Conservation (phyloP, 1,284 basidiomycete genomes). For the Vanrija sp. region DNA sequence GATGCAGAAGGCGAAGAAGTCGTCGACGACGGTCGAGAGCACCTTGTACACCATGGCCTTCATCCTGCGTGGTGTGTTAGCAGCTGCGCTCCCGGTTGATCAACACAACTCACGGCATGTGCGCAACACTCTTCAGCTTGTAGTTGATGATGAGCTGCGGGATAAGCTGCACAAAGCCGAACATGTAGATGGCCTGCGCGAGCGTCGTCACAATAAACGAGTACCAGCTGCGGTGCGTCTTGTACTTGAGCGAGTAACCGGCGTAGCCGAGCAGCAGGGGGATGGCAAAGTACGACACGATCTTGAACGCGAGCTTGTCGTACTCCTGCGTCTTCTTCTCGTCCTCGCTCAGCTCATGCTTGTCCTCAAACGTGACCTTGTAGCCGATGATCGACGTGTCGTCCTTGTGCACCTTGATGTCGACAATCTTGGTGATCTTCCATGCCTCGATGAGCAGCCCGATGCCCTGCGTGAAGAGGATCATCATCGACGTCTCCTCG, state of each 20-base stretch:
- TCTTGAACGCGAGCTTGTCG: slow-evolving; percentile 53
- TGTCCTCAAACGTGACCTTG: slow-evolving; percentile 76
- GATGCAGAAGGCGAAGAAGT: slow-evolving; percentile 83
- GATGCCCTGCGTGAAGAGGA: slow-evolving; percentile 78
- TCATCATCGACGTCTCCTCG: slow-evolving; percentile 93
- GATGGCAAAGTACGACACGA: slow-evolving; percentile 81
- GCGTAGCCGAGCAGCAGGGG: slow-evolving; percentile 83
- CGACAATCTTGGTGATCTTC: slow-evolving; percentile 80
- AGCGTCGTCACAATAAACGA: slow-evolving; percentile 76
- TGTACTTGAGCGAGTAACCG: slow-evolving; percentile 62
- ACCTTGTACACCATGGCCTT: slow-evolving; percentile 97
- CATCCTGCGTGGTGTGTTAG: slow-evolving; percentile 52
- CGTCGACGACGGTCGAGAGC: slow-evolving; percentile 65
- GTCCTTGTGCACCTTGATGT: slow-evolving; percentile 65
- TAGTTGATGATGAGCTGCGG: slow-evolving; percentile 90
- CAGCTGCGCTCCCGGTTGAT: neutral
- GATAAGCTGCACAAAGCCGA: slow-evolving; percentile 91
- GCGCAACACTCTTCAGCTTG: slow-evolving; percentile 71
- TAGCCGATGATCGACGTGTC: slow-evolving; percentile 71
- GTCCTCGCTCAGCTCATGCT: slow-evolving; percentile 86
- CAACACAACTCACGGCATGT: slow-evolving; percentile 37
- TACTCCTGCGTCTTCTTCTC: slow-evolving; percentile 98
- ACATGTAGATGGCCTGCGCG: slow-evolving; percentile 60
- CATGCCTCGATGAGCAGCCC: slow-evolving; percentile 91
- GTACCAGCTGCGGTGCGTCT: slow-evolving; percentile 87